Evolutionary conservation across 345 rosid species (phyloP), one percentile per base, ranked within the genome.

Genomic region (Physaria fendleri): DNA sequence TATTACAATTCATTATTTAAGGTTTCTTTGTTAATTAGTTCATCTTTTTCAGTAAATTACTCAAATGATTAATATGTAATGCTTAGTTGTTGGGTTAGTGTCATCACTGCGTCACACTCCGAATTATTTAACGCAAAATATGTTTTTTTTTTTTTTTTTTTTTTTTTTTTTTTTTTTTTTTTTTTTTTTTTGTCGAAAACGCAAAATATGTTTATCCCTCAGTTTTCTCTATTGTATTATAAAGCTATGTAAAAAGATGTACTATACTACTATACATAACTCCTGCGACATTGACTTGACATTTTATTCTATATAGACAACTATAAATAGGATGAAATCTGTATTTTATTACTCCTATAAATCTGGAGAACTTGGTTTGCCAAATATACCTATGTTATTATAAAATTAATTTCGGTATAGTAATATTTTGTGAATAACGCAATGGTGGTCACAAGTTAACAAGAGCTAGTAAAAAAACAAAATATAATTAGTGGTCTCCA

Each of bases 331-430:
- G 16, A 30, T 15, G 71, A 53, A 61, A 29, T 12, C 13, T n/a
- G 35, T 69, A 53, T 33, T 37, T 17, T 29, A 69, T 46, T 62
- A 44, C 68, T 69, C 68, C 73, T 15, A 38, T 54, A 22, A 61
- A 28, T 54, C 20, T 55, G 63, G 73, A 54, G 73, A 39, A 46
- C 30, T 45, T 69, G 34, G 62, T 52, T 43, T 45, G 56, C 66
- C 41, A 60, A 51, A 52, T 43, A 43, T 44, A 68, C 48, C 20
- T 44, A 53, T 43, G 37, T 50, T 25, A 59, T 13, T 20, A 20
- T 25, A 68, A 50, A 48, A 59, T 1, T 40, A 49, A 20, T 11
- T 0, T 29, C 14, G 21, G 24, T 45, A 18, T 23, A 33, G 10
- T 35, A 28, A 27, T 45, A 5, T 30, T 29, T 52, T 23, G 12